Evolutionary conservation across 441 rosid species (phyloP), one percentile per base, ranked within the genome.

Genomic region (Aquilaria agallochum): DNA sequence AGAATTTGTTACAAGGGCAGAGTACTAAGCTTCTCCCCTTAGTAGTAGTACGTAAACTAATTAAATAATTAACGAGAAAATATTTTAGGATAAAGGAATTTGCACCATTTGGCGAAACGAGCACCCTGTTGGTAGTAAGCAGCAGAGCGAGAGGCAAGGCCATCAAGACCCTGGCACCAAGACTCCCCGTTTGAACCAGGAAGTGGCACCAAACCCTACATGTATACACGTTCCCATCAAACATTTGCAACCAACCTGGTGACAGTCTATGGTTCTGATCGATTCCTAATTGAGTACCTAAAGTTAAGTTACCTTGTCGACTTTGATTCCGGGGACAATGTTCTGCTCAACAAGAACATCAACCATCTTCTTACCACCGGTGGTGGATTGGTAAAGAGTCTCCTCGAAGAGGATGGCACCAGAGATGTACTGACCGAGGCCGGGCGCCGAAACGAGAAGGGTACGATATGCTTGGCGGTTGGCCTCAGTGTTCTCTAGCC

Each of bases 161-260:
- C 96, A 52, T 90, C 98, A 12, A 92, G 94, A 74, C 98, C 98
- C 76, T 92, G 96, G 88, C 97, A 93, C 98, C 98, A 93, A 2
- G 97, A 93, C 79, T 88, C 97, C 14, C 88, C 65, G 72, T 90
- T 82, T 59, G 97, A 90, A 50, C 98, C 98, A 65, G 63, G 63
- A 4, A 90, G 83, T 3, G 97, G 97, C 59, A 90, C 98, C 86
- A 90, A 80, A 83, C 97, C 98, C 98, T 90, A 77, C 53, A 32
- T 20, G 63, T 27, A 33, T 27, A 36, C 42, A 34, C 6, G 4
- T 6, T 34, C 6, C 40, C 40, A 67, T 20, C 44, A 62, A 40
- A 50, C 15, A 15, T 50, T 50, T 11, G 53, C n/a, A 3, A 50
- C 40, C 40, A 34, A 34, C 4, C 4, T 34, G 4, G 2, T 50